Evolutionary conservation across 2,329 filamentous ascomycete species (phyloP), one percentile per base, ranked within the genome.

Genomic region (Elsinoe batatas): DNA sequence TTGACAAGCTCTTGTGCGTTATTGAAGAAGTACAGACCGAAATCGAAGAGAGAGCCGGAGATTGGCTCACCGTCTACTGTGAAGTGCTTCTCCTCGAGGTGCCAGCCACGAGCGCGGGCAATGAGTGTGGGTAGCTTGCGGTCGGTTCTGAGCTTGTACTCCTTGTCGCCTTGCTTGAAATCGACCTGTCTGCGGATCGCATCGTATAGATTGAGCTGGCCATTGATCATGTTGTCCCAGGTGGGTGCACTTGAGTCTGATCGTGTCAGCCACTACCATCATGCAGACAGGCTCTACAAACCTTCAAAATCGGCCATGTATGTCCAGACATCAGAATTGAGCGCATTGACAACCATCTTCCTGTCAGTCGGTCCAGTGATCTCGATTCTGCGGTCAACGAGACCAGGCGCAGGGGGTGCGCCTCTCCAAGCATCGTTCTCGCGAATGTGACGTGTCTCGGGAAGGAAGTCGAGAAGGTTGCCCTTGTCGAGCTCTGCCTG

Each of bases 241-340:
- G 93, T 96, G 20, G 93, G 93, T 20, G 93, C 91, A 67, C 81
- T 93, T 5, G 93, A 95, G 72, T 97, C 91, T 95, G 65, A 32
- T 32, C 18, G 8, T 22, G 40, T 58, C 51, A 58, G 53, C 22
- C 6, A 7, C 26, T 30, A 36, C 37, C 12, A 2, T 11, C n/a
- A 33, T 10, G 2, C 3, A 22, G 5, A 5, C n/a, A 10, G 3
- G 5, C 4, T 20, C 3, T 44, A 70, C 79, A 65, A 72, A 93
- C 91, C 91, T 75, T 98, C 93, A 63, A 98, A 95, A 73, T 98
- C 93, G 47, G 93, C 93, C 93, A 98, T 98, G 68, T 97, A 98
- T 56, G 91, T 97, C 86, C 88, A 97, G 20, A 97, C 93, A 67
- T 97, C 82, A 44, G 91, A 85, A 73, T 97, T 98, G 69, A 97